Evolutionary conservation across 1,284 basidiomycete species (phyloP).

Genomic region (Inonotus hispidus): DNA sequence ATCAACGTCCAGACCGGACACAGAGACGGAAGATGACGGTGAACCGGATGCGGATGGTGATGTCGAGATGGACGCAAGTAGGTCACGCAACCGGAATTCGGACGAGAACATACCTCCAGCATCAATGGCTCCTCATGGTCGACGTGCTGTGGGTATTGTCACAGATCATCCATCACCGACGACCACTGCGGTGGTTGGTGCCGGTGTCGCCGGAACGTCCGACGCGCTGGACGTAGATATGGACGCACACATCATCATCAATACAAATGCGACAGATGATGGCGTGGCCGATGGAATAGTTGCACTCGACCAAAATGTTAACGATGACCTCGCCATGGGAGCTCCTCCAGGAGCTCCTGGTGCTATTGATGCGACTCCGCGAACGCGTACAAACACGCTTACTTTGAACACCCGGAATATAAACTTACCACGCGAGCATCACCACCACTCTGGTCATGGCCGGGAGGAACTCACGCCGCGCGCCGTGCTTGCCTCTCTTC

Average conservation of each 20-base stretch:
- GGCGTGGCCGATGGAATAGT: slow-evolving; percentile 69
- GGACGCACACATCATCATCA: slow-evolving; percentile 67
- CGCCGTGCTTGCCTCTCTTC: slow-evolving; percentile 19
- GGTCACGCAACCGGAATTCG: slow-evolving; percentile 40
- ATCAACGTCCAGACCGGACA: slow-evolving; percentile 56
- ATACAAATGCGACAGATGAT: slow-evolving; percentile 32
- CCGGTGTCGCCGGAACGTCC: slow-evolving; percentile 26
- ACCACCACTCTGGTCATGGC: slow-evolving; percentile 8
- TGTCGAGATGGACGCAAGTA: slow-evolving; percentile 50
- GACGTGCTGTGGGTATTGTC: slow-evolving; percentile 58
- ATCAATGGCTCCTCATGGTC: slow-evolving; percentile 31
- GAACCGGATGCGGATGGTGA: slow-evolving; percentile 26
- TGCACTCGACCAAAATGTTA: slow-evolving; percentile 47
- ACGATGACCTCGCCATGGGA: slow-evolving; percentile 83
- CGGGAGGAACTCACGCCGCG: slow-evolving; percentile 23
- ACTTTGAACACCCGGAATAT: slow-evolving; percentile 15
- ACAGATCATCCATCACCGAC: slow-evolving; percentile 40
- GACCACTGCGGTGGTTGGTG: slow-evolving; percentile 27
- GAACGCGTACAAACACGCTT: slow-evolving; percentile 30
- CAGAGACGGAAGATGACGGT: slow-evolving; percentile 62
- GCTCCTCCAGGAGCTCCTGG: slow-evolving; percentile 80
- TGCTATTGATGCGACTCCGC: slow-evolving; percentile 48
- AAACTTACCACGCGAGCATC: slow-evolving; percentile 5
- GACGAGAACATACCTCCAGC: slow-evolving; percentile 36
- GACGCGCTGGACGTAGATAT: slow-evolving; percentile 39